Evolutionary conservation across 2,329 filamentous ascomycete genomes (phyloP).

Genomic region (Tolypocladium tropicale): DNA sequence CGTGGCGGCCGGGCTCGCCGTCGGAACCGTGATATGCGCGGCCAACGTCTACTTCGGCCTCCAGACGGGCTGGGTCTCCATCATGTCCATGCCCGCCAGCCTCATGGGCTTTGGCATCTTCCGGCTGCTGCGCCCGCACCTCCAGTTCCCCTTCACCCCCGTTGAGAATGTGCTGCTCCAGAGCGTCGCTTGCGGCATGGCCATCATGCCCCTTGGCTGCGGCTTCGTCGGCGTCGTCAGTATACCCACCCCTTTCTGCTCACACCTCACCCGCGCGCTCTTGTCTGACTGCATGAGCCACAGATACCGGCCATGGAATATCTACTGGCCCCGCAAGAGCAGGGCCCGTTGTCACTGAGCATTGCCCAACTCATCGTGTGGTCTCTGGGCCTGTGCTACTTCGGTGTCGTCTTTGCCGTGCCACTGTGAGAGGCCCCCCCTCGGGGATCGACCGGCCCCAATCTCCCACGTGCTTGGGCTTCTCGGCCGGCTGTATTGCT

Average conservation of each 20-base stretch:
- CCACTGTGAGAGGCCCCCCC: slow-evolving; percentile 47
- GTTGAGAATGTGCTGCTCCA: slow-evolving; percentile 96
- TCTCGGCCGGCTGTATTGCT: not conserved
- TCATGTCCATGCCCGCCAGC: slow-evolving; percentile 95
- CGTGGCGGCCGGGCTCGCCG: slow-evolving; percentile 65
- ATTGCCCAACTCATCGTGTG: slow-evolving; percentile 76
- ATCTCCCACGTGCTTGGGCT: not conserved
- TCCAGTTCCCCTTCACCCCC: slow-evolving; percentile 77
- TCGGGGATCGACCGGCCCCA: not conserved
- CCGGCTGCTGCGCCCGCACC: slow-evolving; percentile 60
- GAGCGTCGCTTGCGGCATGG: slow-evolving; percentile 89
- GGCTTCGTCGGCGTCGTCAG: slow-evolving; percentile 81
- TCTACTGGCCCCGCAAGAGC: slow-evolving; percentile 65
- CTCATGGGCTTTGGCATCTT: slow-evolving; percentile 94
- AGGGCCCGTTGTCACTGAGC: slow-evolving; percentile 62
- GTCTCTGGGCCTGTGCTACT: slow-evolving; percentile 89
- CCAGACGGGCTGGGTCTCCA: slow-evolving; percentile 64
- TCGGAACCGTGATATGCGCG: slow-evolving; percentile 87
- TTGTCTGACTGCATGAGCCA: slow-evolving; percentile 1
- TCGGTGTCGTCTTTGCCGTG: slow-evolving; percentile 93
- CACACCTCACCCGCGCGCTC: not conserved
- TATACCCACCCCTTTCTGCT: too few relatives aligned
- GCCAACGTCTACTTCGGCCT: slow-evolving; percentile 99
- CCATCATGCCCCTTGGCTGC: slow-evolving; percentile 91
- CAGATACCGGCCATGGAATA: slow-evolving; percentile 83